Base-by-base conservation (phyloP, 805 yeast species). In the Ogataea nitratoaversa region DNA sequence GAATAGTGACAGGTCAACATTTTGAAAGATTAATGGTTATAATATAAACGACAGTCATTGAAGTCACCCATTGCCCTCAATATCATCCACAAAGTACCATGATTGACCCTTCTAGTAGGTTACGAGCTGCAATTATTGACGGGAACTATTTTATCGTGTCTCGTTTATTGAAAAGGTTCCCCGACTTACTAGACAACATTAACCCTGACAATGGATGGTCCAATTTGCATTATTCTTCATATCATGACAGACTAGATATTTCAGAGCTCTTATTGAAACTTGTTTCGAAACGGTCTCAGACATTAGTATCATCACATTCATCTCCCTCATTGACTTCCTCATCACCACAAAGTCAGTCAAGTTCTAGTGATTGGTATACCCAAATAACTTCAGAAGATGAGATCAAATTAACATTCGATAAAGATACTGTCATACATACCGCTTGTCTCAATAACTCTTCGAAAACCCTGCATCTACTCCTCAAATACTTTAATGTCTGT, bases 191-290 rank as follows among this genome's bases (percentile, higher is more conserved):
- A 46, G 80, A 79, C 44, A 83, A 85, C 54, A 67, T 79, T 19
- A 84, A 88, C 54, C 75, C 88, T 5, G 23, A 56, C 18, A 78
- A 81, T 53, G 96, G 96, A 2, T 87, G 95, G 95, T 71, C 84
- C 13, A 80, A 84, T 29, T 65, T 87, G 34, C 96, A 87, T 58
- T 85, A 86, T 59, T 89, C 95, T 0, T 79, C 91, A 4, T 82
- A 57, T 52, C 65, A 82, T 53, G 93, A 95, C 32, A 72, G 82
- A 45, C 82, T 80, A 51, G 71, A 82, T 40, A 71, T 85, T 23
- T 46, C 62, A n/a, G 56, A 54, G 14, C 36, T 54, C 12, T 41
- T 65, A 13, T 44, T 59, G 18, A 41, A 48, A 18, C 19, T 41
- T 30, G 43, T 54, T 9, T 37, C 43, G 23, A 32, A 43, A 14